Base-by-base conservation (phyloP, 2,329 filamentous ascomycete species). In the Epichloe amarillans region DNA sequence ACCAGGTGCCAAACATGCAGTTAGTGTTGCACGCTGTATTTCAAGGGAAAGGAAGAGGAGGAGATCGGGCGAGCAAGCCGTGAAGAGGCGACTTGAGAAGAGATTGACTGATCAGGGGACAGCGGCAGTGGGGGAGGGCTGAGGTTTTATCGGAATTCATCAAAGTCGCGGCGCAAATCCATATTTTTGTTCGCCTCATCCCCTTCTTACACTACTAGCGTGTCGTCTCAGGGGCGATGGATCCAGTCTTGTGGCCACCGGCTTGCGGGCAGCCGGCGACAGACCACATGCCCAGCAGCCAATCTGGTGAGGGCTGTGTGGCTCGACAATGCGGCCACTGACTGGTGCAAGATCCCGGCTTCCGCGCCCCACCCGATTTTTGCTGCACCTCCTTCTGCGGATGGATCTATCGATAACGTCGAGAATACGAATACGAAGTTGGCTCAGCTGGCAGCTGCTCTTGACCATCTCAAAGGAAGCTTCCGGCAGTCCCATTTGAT, bases 261-360 rank as follows among this genome's bases (percentile, higher is more conserved):
- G 49, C 43, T 50, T 30, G 42, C 6, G 23, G n/a, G 30, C 21
- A 50, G 11, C 49, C 49, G 36, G 11, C 37, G 23, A 37, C 47
- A 44, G 30, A 21, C 40, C 47, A 44, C 5, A 49, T 37, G 14
- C 8, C 33, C 30, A 30, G 15, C 21, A 44, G 41, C 42, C 42
- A 50, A 42, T 42, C 48, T 33, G 17, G n/a, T 23, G 5, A 8
- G 61, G 59, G 60, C 58, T 56, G 41, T 36, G 38, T 62, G 60
- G 58, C 57, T 56, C 57, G 57, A 66, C 60, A 64, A 66, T 67
- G 63, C 66, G 63, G 60, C 66, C 64, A 67, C 49, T 56, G 39
- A 50, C 52, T 56, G 55, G 53, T 56, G 55, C 47, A 48, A 52
- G 47, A 52, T 66, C 60, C 65, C 63, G 65, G 52, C 55, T 61